Base-by-base conservation (phyloP, 75 land plant species). In the Pseudotsuga menziesii region DNA sequence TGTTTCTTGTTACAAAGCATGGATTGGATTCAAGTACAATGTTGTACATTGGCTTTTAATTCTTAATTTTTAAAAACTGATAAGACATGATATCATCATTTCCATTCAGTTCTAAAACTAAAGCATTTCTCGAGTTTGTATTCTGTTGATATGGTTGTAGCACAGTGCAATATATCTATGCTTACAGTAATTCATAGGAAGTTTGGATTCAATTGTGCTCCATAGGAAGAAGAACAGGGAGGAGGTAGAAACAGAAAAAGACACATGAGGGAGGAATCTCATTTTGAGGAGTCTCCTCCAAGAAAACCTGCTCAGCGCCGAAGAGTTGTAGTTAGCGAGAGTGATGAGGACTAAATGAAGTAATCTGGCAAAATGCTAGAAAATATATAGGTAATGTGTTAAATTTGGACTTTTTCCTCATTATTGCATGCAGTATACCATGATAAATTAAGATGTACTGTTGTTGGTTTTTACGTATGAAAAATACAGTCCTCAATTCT, bases 301-400 rank as follows among this genome's bases (percentile, higher is more conserved):
- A 89, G 90, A 76, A 94, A 92, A 77, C 61, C 80, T 23, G 74
- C 86, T 56, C 73, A 81, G 62, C 90, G 93, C 19, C 76, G 92
- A 14, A 81, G 99, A 83, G 93, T 89, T 41, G 82, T 96, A 63
- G 95, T 97, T 60, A 92, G 90, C 80, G 99, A 97, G 60, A 97
- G 99, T 82, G 99, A 97, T 61, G 99, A 97, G 22, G 99, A 97
- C 11, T 95, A 76, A 76, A 91, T 63, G 61, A 48, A 48, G 1
- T 48, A 9, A 48, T 48, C 54, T 48, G 54, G 54, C 12, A 48
- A 48, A 48, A 48, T 11, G 54, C 54, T 48, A 12, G 54, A 48
- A 48, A 48, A 48, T 48, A 48, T 48, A 48, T 48, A 39, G 41
- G 4, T 39, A 39, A 39, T 3, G 4, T 4, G 4, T 4, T 39